Evolutionary conservation across 176 grass and related monocot genomes (phyloP), one percentile per base, ranked within the genome.

Genomic region (Alopecurus myosuroides): DNA sequence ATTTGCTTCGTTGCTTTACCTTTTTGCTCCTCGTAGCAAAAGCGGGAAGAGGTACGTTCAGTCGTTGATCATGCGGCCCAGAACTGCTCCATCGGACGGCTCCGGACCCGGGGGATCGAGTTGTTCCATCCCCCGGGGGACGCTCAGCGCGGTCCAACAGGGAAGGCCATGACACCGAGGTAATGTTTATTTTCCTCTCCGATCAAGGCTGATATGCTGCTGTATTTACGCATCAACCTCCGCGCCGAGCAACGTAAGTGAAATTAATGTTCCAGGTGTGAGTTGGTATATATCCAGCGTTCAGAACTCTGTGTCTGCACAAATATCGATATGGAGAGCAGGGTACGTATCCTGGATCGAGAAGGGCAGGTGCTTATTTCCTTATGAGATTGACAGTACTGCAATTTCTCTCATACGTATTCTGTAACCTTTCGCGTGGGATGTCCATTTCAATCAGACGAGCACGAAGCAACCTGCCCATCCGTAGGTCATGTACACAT

Each of bases 131-230:
- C n/a, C n/a, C n/a, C n/a, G n/a, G n/a, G n/a, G n/a, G n/a, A n/a
- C n/a, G n/a, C n/a, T n/a, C n/a, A n/a, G n/a, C n/a, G n/a, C n/a
- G n/a, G n/a, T n/a, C n/a, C n/a, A n/a, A n/a, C n/a, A n/a, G n/a
- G n/a, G n/a, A n/a, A n/a, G n/a, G n/a, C n/a, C n/a, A 84, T 40
- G n/a, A 84, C 12, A 30, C 64, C 4, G 86, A 84, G 81, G 86
- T 79, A 73, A 57, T 51, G 65, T 6, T 23, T 29, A 13, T 17
- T 80, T 45, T 57, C 23, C 19, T n/a, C 22, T 0, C 44, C 19
- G 25, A n/a, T n/a, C n/a, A n/a, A 10, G 15, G 30, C 3, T 40
- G 6, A 74, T 48, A 74, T 41, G 67, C 35, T 42, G 36, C 36
- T 17, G 52, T 15, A 56, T 77, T 77, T 56, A n/a, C 23, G 8